phyloP scores from a whole-genome alignment of 441 rosid species.

The Theobroma grandiflorum region DNA sequence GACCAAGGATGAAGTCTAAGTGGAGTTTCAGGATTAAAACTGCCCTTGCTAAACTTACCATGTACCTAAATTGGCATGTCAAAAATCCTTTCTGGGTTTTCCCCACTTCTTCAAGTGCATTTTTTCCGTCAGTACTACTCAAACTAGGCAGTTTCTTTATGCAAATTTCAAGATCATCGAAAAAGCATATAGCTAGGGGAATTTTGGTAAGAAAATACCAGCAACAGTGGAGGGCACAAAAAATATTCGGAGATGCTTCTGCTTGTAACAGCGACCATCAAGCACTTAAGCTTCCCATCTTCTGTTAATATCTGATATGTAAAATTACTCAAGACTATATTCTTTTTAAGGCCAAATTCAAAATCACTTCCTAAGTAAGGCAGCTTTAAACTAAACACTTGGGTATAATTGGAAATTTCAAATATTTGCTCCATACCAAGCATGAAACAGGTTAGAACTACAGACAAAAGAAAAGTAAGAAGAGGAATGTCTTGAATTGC shows the following conservation, averaged over 20 bases:
- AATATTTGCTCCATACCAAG: not conserved
- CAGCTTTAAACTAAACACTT: not conserved
- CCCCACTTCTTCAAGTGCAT: not conserved
- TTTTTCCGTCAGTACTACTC: not conserved
- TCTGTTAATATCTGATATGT: not conserved
- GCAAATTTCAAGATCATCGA: not conserved
- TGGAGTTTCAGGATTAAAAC: not conserved
- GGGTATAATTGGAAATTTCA: not conserved
- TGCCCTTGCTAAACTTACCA: not conserved
- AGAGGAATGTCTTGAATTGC: constrained; percentile 1
- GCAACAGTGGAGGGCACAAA: not conserved
- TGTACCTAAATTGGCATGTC: too few relatives aligned
- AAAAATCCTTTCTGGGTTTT: too few relatives aligned
- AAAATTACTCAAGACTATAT: not conserved
- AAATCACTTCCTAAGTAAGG: not conserved
- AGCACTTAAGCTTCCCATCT: not conserved
- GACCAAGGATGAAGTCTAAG: not conserved
- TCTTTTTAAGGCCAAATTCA: not conserved
- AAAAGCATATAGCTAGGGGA: not conserved
- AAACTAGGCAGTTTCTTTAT: not conserved
- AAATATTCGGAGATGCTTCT: not conserved
- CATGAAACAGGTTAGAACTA: not conserved
- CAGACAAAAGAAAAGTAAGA: not conserved
- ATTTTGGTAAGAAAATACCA: not conserved
- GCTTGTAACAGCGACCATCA: not conserved